Evolutionary conservation across 345 rosid species (phyloP), one percentile per base, ranked within the genome.

Genomic region (Cochlearia excelsa): DNA sequence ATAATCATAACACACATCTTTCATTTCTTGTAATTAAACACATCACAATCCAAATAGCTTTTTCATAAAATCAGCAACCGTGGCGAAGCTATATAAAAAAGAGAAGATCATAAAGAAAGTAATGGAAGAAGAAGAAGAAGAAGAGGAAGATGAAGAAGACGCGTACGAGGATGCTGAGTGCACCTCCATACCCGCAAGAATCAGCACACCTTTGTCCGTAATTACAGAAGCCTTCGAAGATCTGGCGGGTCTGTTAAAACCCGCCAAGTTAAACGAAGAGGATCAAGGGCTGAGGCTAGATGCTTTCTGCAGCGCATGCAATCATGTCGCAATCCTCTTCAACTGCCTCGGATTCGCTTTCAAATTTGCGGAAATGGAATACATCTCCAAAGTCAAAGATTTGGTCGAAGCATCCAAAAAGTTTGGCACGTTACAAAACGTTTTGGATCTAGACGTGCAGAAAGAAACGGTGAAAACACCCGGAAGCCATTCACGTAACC

Each of bases 321-420:
- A 87, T 48, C 72, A 81, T 38, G 96, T 91, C 37, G 71, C 94
- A 33, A 75, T 85, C 54, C 78, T 91, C 59, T 84, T 87, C 60
- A 75, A 68, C 51, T 79, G 79, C 65, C 95, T 91, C 1, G 98
- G 98, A 49, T 80, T 91, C 50, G 95, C 98, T 46, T 91, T 87
- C 76, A 88, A 82, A 75, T 87, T 91, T 52, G 96, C 96, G 6
- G 92, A 87, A 75, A 59, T 82, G 67, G 98, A 87, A 73, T 87
- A 82, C 70, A 72, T 81, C 46, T 55, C 84, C 62, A 91, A 91
- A 84, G 96, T 91, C 52, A 65, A 61, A 11, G 76, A 79, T 81
- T 84, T 87, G 30, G 75, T 73, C 28, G 91, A 82, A 63, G 96
- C 98, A 4, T 91, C 94, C 0, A 81, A 78, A 75, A 60, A 42